phyloP scores from a whole-genome alignment of 352 stramenopile genomes.

The Phytophthora pseudosyringae region DNA sequence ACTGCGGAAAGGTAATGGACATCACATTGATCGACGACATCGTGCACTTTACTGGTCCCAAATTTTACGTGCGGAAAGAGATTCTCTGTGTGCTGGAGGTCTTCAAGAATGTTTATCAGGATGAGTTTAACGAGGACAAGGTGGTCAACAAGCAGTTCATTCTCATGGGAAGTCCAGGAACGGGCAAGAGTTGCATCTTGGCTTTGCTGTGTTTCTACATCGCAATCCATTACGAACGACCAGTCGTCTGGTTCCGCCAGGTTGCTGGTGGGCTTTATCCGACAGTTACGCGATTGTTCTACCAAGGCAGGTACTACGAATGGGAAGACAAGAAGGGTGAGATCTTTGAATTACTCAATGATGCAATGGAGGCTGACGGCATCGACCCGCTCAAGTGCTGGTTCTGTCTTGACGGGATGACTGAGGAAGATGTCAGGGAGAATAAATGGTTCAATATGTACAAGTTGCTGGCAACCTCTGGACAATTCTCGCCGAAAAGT shows the following conservation, averaged over 20 bases:
- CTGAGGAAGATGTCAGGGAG: not conserved
- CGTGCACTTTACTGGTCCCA: not conserved
- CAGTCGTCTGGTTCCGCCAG: slow-evolving; percentile 6
- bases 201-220: slow-evolving; percentile 19
- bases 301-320: slow-evolving; percentile 13
- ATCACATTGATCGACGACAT: not conserved
- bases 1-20: not conserved
- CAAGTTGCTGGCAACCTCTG: slow-evolving; percentile 9
- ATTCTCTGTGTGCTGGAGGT: slow-evolving; percentile 8
- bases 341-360: not conserved
- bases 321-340: not conserved
- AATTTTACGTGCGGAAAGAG: not conserved
- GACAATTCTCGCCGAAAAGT: slow-evolving; percentile 7
- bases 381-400: not conserved
- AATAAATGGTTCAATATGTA: not conserved
- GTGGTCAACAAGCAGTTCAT: slow-evolving; percentile 4
- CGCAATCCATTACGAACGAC: not conserved
- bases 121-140: not conserved
- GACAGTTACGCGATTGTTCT: slow-evolving; percentile 11
- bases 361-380: not conserved
- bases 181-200: slow-evolving; percentile 22
- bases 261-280: not conserved
- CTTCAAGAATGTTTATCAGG: slow-evolving; percentile 2
- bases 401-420: slow-evolving; percentile 19
- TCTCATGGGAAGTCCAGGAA: slow-evolving; percentile 20